Percentiles rank a stretch among this genome's conserved stretches.
Conservation (phyloP, 1,284 basidiomycete genomes). For the Apiotrichum montevideense region DNA sequence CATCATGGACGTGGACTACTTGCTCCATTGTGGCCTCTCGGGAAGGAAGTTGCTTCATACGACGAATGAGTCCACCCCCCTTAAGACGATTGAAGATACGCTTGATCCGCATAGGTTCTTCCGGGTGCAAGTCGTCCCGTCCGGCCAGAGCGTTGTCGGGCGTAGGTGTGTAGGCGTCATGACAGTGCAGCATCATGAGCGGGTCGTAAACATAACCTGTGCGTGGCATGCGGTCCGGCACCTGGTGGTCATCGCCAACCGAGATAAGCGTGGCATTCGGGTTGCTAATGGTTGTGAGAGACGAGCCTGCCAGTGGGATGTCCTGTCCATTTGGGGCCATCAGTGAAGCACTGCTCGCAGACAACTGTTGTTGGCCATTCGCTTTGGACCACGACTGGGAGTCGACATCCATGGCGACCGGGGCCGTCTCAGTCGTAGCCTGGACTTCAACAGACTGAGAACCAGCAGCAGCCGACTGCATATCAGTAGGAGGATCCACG, state of each 20-base stretch:
- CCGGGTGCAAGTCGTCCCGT: conserved; percentile 61
- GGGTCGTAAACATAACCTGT: conserved; percentile 79
- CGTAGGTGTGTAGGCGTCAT: conserved; percentile 47
- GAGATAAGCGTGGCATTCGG: conserved; percentile 1
- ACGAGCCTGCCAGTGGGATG: background rate
- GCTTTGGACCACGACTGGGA: background rate
- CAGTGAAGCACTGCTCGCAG: too few relatives aligned
- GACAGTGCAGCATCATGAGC: conserved; percentile 76
- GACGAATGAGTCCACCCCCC: conserved; percentile 56
- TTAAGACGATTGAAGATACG: conserved; percentile 66
- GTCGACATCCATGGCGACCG: background rate
- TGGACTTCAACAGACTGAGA: background rate
- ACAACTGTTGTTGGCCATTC: background rate
- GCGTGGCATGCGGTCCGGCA: conserved; percentile 22
- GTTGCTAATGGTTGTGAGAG: background rate
- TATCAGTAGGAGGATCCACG: too few relatives aligned
- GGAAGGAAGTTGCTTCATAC: conserved; percentile 74
- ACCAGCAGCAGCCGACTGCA: too few relatives aligned
- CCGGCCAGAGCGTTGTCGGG: conserved; percentile 26
- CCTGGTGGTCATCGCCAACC: background rate
- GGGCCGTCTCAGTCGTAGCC: background rate
- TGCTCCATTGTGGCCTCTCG: conserved; percentile 70
- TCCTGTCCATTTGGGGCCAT: conserved; percentile 2
- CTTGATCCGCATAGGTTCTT: conserved; percentile 80
- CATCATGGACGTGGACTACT: conserved; percentile 78